Evolutionary conservation across 2,329 filamentous ascomycete species (phyloP).

Genomic region (Diplodia scrobiculata): DNA sequence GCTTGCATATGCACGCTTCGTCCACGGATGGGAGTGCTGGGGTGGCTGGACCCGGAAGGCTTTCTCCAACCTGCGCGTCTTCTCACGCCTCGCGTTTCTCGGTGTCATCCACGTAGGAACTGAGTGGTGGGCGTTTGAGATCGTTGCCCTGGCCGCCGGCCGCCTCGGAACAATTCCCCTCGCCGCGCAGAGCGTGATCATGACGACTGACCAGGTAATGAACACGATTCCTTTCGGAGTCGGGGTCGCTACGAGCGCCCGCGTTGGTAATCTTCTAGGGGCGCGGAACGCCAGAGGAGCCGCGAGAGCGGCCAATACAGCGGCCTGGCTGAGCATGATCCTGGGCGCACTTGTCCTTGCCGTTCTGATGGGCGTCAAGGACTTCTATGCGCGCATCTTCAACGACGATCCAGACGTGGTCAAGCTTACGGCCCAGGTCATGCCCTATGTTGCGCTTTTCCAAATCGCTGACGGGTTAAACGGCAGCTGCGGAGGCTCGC

Average conservation of each 20-base stretch:
- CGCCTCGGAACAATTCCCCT: constrained; percentile 75
- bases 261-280: constrained; percentile 79
- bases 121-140: constrained; percentile 95
- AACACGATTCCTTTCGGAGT: constrained; percentile 85
- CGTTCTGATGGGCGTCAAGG: constrained; percentile 68
- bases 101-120: constrained; percentile 83
- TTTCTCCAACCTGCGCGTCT: constrained; percentile 67
- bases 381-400: constrained; percentile 77
- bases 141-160: constrained; percentile 80
- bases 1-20: constrained; percentile 69
- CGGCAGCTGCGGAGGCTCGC: constrained; percentile 76
- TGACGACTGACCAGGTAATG: constrained; percentile 84
- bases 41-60: constrained; percentile 69
- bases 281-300: constrained; percentile 67
- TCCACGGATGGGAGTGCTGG: constrained; percentile 76
- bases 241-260: constrained; percentile 75
- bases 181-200: constrained; percentile 83
- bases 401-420: constrained; percentile 76
- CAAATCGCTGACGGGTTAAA: constrained; percentile 89
- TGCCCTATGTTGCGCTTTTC: constrained; percentile 85
- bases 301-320: constrained; percentile 70
- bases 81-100: constrained; percentile 72
- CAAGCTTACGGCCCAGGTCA: constrained; percentile 70
- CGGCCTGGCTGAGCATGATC: constrained; percentile 70
- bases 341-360: constrained; percentile 68